Base-by-base conservation (phyloP, 352 stramenopile species). In the Phytophthora kernoviae region DNA sequence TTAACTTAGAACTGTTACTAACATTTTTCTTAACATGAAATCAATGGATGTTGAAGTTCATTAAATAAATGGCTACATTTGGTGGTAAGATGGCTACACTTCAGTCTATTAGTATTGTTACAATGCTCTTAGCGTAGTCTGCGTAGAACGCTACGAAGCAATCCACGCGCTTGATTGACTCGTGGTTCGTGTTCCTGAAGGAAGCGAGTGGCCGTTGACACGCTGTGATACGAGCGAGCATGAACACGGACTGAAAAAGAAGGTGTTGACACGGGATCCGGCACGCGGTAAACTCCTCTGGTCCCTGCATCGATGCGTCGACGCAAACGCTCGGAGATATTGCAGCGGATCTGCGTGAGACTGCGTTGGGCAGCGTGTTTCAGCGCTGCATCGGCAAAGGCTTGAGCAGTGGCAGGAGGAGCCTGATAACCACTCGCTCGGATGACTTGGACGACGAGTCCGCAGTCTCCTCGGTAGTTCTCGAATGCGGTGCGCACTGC, bases 401-500 rank as follows among this genome's bases (percentile, higher is more conserved):
- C 22, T 41, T 37, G 27, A 0, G 65, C 65, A 26, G 68, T 73
- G 48, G 49, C 33, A 0, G 59, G 53, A 49, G 65, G 53, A 20
- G 59, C 10, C 17, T 73, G 59, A 18, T 60, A 62, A 0, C 65
- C 65, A 39, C 18, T 26, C 5, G 32, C 65, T 39, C 44, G 42
- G 53, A 73, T 69, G 7, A 73, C 54, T 52, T 69, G 65, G 21
- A 73, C 62, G 0, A 32, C 36, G 26, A 52, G 32, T 30, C 52
- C 54, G 27, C 39, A 66, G 4, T 61, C 43, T 3, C 47, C 58
- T 12, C 41, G 17, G 22, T 60, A 46, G 0, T 2, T 48, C 22
- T 69, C 64, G 41, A 94, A 92, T 0, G 68, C 64, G 0, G 34
- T 50, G 7, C 88, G 57, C 22, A 94, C 81, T 4, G 71, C 62